Base-by-base conservation (phyloP, 192 early-diverging fungal genomes). In the Backusella westeae region DNA sequence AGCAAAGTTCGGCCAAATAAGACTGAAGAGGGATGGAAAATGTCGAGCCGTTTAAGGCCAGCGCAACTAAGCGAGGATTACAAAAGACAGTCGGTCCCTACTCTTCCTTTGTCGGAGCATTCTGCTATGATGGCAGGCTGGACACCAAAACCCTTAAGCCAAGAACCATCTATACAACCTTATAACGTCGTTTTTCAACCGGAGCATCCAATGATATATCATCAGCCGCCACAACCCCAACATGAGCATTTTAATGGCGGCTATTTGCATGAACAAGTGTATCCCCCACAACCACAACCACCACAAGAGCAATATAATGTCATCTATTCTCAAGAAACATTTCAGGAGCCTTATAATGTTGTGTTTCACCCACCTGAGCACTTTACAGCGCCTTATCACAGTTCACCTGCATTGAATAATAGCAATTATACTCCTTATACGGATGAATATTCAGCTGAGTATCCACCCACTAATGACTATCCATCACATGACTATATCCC, bases 1-100 rank as follows among this genome's bases (percentile, higher is more conserved):
- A 74, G 17, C 34, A 65, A 69, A 36, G 39, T 36, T 26, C 68
- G 68, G 23, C 35, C 19, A 4, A 71, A 26, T 6, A 59, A 23
- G 23, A 39, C 34, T 12, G 68, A 69, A 1, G 72, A 74, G 29
- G 34, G 36, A 21, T 74, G 72, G 72, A 74, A 74, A 39, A 65
- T 74, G 56, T 59, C 72, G 1, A 56, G 29, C 14, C 26, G 42
- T 32, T 39, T 23, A 21, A 39, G 26, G 9, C 41, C 34, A 26
- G 39, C 41, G 10, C 70, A 71, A 19, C 23, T 71, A 34, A 23
- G 0, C 44, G 70, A 71, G 3, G 68, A 69, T 69, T 21, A 19
- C 21, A 41, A 35, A 69, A 69, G 68, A 69, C 68, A 69, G 10
- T 69, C 68, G 3, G 35, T 38, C 1, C 70, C 70, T 44, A n/a